phyloP scores from a whole-genome alignment of 1,284 basidiomycete genomes.

The Trametes versicolor region DNA sequence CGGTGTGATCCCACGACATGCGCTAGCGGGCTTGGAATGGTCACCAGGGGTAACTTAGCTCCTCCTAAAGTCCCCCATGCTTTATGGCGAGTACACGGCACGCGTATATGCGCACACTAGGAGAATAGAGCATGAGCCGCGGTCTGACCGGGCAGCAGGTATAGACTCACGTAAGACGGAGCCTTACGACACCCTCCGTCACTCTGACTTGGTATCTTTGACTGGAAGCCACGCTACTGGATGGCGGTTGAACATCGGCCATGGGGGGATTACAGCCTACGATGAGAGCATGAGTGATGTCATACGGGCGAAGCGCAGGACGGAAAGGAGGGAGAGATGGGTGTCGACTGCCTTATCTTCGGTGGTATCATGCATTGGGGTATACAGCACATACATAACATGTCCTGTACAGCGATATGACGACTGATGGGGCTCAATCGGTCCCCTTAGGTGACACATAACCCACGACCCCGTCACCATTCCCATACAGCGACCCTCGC shows the following conservation, averaged over 20 bases:
- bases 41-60: not conserved
- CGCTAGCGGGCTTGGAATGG: not conserved
- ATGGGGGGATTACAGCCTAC: slow-evolving; percentile 73
- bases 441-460: too few relatives aligned
- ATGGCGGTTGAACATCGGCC: slow-evolving; percentile 72
- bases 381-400: too few relatives aligned
- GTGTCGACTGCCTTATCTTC: not conserved
- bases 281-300: slow-evolving; percentile 19
- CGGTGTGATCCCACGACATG: slow-evolving; percentile 14
- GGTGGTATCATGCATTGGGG: too few relatives aligned
- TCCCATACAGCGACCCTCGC: not conserved
- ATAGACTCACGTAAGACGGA: slow-evolving; percentile 12
- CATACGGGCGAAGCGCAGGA: slow-evolving; percentile 6
- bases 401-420: too few relatives aligned
- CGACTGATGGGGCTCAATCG: too few relatives aligned
- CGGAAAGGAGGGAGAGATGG: not conserved
- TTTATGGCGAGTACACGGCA: not conserved
- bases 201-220: slow-evolving; percentile 38
- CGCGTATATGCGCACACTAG: not conserved
- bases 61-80: slow-evolving; percentile 2
- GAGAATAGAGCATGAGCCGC: slow-evolving; percentile 14
- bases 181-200: slow-evolving; percentile 5
- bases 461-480: too few relatives aligned
- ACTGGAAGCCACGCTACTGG: slow-evolving; percentile 71
- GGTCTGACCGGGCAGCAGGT: slow-evolving; percentile 9